Evolutionary conservation across 192 early-diverging fungal species (phyloP), one percentile per base, ranked within the genome.

Genomic region (Backusella mclennaniae): DNA sequence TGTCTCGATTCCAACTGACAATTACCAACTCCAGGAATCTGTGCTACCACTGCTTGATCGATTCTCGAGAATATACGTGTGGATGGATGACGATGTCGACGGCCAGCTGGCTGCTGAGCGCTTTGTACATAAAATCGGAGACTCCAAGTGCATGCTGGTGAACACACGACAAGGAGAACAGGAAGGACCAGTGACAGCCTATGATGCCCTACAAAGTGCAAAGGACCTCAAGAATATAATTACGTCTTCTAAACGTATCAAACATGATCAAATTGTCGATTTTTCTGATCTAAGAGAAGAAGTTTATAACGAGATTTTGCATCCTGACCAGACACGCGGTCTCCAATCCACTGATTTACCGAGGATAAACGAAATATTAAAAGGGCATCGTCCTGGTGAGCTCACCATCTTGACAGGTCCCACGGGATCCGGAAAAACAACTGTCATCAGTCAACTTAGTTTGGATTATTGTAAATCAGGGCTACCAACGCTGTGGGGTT

Each of bases 371-470:
- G 66, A 82, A 14, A 77, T 88, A 21, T 79, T 92, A 35, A 93
- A 93, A 79, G 92, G 92, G 0, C 85, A 91, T 84, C 85, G 92
- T 21, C 87, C 85, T 0, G 92, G 92, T 66, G 92, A 93, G 80
- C 77, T 93, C 71, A 90, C 91, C 0, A 89, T 93, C 39, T 59
- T 91, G 44, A 92, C 89, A 39, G 92, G 92, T 6, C 80, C 91
- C 1, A 93, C 92, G 0, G 92, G 92, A 0, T 84, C 86, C 35
- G 92, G 92, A 19, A 93, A 93, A 69, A 93, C 92, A 1, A 93
- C 92, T 0, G 82, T 93, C 6, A 83, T 92, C 17, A 91, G 89
- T 83, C 92, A 93, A 63, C 67, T 92, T 74, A 90, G 89, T 74
- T 76, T 93, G 12, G 92, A 92, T 77, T 91, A 87, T 77, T 92